These are phyloP conservation scores for Lipomyces sp. DNA, from an alignment of 805 yeast species.

Conservation along the genomic window DNA sequence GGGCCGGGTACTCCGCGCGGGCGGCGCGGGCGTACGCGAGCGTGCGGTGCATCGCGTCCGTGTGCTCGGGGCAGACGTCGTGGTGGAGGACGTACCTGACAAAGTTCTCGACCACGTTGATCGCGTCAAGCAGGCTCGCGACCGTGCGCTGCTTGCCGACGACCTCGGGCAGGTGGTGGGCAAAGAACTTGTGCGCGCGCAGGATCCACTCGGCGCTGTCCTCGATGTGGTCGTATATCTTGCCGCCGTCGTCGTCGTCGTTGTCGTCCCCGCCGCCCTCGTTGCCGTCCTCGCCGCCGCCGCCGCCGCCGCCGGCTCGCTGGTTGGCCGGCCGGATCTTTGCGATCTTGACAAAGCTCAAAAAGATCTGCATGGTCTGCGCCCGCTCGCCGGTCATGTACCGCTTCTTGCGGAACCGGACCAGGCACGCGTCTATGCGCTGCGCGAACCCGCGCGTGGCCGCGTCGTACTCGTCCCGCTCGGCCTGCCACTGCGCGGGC, in stretches of 20 bases:
- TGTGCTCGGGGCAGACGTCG: constrained; percentile 4
- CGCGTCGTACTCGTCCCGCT: background rate
- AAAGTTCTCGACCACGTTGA: constrained; percentile 1
- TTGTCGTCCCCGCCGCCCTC: background rate
- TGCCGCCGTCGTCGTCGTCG: background rate
- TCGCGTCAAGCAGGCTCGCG: background rate
- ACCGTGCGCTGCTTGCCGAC: background rate
- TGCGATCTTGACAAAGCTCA: background rate
- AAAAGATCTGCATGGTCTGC: background rate
- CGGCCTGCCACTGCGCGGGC: constrained; percentile 1
- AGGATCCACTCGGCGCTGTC: background rate
- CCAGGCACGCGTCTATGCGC: constrained; percentile 1
- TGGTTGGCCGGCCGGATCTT: background rate
- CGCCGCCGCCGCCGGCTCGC: background rate
- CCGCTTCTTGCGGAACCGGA: background rate
- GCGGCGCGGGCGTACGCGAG: background rate
- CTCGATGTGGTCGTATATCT: background rate
- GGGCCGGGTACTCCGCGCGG: background rate
- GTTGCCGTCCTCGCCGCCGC: background rate
- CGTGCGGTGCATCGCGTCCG: background rate
- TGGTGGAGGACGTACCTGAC: background rate
- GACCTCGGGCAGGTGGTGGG: background rate
- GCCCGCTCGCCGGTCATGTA: background rate
- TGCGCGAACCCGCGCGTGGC: background rate
- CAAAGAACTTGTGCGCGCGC: constrained; percentile 2